phyloP scores from a whole-genome alignment of 2,329 filamentous ascomycete species.

The Leptographium galeiforme region DNA sequence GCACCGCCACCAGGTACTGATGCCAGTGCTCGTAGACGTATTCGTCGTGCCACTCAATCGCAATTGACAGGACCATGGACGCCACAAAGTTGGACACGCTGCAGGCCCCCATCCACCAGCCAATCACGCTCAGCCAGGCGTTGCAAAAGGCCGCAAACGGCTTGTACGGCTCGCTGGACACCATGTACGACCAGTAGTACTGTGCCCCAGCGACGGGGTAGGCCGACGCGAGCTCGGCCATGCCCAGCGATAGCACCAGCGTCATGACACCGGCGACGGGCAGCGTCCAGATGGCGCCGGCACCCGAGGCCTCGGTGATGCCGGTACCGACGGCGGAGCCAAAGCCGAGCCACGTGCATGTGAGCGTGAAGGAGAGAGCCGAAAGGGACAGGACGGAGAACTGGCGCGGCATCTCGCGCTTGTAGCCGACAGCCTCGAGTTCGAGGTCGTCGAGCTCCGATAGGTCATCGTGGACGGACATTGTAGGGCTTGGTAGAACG shows the following conservation, averaged over 20 bases:
- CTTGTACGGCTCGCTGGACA: slow-evolving; percentile 10
- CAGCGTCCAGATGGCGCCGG: slow-evolving; percentile 17
- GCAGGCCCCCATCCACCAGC: slow-evolving; percentile 9
- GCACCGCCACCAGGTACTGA: slow-evolving; percentile 1
- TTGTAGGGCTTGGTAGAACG: too few relatives aligned
- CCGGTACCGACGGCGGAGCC: slow-evolving; percentile 17
- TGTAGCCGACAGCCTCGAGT: slow-evolving; percentile 18
- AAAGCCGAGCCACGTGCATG: slow-evolving; percentile 18
- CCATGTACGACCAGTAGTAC: slow-evolving; percentile 25
- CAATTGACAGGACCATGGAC: slow-evolving; percentile 8
- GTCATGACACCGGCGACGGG: slow-evolving; percentile 16
- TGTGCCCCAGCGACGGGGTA: slow-evolving; percentile 26
- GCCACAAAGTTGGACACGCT: slow-evolving; percentile 7
- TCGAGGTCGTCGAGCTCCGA: slow-evolving; percentile 15
- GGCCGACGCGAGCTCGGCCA: slow-evolving; percentile 10
- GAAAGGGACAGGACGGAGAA: slow-evolving; percentile 16
- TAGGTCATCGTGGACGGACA: too few relatives aligned
- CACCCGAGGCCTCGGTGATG: slow-evolving; percentile 14
- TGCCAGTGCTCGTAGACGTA: slow-evolving; percentile 7
- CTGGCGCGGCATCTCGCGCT: slow-evolving; percentile 17
- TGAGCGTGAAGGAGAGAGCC: slow-evolving; percentile 18
- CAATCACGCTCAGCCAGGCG: slow-evolving; percentile 7
- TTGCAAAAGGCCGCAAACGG: slow-evolving; percentile 14
- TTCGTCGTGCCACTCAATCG: slow-evolving; percentile 1
- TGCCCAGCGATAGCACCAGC: slow-evolving; percentile 14